Base-by-base conservation (phyloP, 148 eudicot genomes). In the Oxyria digyna region DNA sequence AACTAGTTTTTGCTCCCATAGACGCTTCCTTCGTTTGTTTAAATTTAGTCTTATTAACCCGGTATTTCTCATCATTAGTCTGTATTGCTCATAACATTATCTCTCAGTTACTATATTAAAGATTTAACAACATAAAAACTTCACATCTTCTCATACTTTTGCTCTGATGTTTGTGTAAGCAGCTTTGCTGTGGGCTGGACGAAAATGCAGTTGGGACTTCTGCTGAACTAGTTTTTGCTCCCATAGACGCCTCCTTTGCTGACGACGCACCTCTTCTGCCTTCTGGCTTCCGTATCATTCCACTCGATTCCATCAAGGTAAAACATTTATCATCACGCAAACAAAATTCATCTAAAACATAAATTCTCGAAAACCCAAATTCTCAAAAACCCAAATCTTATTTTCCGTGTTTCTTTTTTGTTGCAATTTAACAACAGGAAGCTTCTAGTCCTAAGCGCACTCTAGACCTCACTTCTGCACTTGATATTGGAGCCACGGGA, bases 221-320 rank as follows among this genome's bases (percentile, higher is more conserved):
- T 73, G 88, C 99, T 45, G 99, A 94, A 80, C 97, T 94, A 70
- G 82, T 91, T 74, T 90, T 94, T 84, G 99, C 99, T 72, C 99
- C 99, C 6, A 84, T 94, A 57, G 99, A 94, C 77, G 92, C 96
- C 29, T 90, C 99, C 24, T 91, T 94, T 79, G 90, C 96, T 65
- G 97, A 94, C 50, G 99, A 94, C 59, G 93, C 93, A 40, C 99
- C 99, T 48, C 93, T 94, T 54, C 79, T 94, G 67, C 92, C 98
- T 66, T 94, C 98, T 45, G 98, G 98, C 70, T 94, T 94, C 69
- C 91, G 96, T 63, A 94, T 90, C 68, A 88, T 94, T 70, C 99
- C 99, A 71, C 91, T 94, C 68, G 93, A 89, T 75, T 82, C 93
- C 69, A 81, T 81, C 23, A 94, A 90, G 97, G 99, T 88, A 46